Conservation (phyloP, 768 basidiomycete species). For the Tubosaeta sp. region DNA sequence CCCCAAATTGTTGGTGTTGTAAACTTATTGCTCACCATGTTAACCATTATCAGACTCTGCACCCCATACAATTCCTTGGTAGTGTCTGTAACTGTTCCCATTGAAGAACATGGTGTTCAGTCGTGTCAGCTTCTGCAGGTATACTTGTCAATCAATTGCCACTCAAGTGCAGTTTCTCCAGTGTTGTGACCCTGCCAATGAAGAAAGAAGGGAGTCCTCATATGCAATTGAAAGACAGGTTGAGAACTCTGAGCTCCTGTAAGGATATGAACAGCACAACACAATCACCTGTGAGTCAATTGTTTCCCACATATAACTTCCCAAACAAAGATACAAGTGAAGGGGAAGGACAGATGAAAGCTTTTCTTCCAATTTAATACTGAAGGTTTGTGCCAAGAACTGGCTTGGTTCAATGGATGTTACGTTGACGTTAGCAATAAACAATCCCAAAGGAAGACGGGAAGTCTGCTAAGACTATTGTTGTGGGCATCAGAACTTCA, state of each 20-base stretch:
- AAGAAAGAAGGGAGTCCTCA: slow-evolving; percentile 80
- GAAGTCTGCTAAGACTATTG: slow-evolving; percentile 79
- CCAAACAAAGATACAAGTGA: slow-evolving; percentile 70
- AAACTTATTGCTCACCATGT: slow-evolving; percentile 93
- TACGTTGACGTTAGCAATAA: slow-evolving; percentile 70
- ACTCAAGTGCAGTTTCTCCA: slow-evolving; percentile 88
- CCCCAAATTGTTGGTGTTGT: slow-evolving; percentile 97
- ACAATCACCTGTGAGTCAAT: slow-evolving; percentile 74
- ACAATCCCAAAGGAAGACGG: slow-evolving; percentile 81
- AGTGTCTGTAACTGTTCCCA: slow-evolving; percentile 89
- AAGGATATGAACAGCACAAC: slow-evolving; percentile 72
- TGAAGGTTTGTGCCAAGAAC: slow-evolving; percentile 53
- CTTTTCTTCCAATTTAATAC: slow-evolving; percentile 24
- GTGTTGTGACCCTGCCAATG: slow-evolving; percentile 61
- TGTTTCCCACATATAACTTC: slow-evolving; percentile 86
- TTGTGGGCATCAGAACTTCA: slow-evolving; percentile 77
- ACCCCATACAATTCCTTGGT: slow-evolving; percentile 84
- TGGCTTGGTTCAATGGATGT: slow-evolving; percentile 87
- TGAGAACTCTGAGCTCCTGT: slow-evolving; percentile 74
- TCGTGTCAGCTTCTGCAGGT: slow-evolving; percentile 77
- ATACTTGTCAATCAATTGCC: slow-evolving; percentile 92
- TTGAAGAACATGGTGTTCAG: slow-evolving; percentile 82
- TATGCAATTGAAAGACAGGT: slow-evolving; percentile 93
- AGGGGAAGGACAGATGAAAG: slow-evolving; percentile 35
- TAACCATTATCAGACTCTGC: slow-evolving; percentile 70